phyloP scores from a whole-genome alignment of 164 flowering plant genomes.

The Paratinospora sagittata region DNA sequence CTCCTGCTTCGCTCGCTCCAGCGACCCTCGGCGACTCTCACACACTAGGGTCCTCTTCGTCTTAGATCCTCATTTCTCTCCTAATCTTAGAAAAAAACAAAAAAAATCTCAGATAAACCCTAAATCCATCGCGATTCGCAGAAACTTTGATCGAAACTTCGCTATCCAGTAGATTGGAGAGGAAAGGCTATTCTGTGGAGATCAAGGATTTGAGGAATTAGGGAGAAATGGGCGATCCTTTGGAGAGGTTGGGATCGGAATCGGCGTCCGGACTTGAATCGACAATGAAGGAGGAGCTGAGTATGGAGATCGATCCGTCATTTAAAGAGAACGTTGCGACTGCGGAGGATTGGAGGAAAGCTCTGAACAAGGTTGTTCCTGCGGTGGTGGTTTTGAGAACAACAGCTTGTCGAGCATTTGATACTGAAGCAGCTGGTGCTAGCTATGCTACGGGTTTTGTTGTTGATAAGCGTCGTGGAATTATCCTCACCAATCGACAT shows the following conservation, averaged over 20 bases:
- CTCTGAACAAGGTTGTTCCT: slow-evolving; percentile 74
- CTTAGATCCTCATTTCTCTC: not conserved
- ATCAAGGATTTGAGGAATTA: not conserved
- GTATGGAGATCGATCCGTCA: slow-evolving; percentile 88
- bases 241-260: slow-evolving; percentile 59
- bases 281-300: slow-evolving; percentile 50
- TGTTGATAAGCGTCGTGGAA: slow-evolving; percentile 81
- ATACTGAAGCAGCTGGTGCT: slow-evolving; percentile 83
- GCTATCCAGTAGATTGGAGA: not conserved
- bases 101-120: not conserved
- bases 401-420: slow-evolving; percentile 82
- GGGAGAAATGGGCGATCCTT: slow-evolving; percentile 41
- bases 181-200: not conserved
- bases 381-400: slow-evolving; percentile 92
- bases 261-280: slow-evolving; percentile 30
- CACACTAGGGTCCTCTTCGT: not conserved
- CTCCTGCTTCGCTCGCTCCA: not conserved
- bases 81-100: not conserved
- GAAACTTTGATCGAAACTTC: too few species aligned
- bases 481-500: slow-evolving; percentile 95
- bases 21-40: too few species aligned
- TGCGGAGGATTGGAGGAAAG: slow-evolving; percentile 88
- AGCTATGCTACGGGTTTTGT: slow-evolving; percentile 91
- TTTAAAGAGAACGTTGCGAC: slow-evolving; percentile 52
- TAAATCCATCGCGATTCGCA: not conserved